phyloP scores from a whole-genome alignment of 2,329 filamentous ascomycete species.

The Exophiala phaeomuriformis region DNA sequence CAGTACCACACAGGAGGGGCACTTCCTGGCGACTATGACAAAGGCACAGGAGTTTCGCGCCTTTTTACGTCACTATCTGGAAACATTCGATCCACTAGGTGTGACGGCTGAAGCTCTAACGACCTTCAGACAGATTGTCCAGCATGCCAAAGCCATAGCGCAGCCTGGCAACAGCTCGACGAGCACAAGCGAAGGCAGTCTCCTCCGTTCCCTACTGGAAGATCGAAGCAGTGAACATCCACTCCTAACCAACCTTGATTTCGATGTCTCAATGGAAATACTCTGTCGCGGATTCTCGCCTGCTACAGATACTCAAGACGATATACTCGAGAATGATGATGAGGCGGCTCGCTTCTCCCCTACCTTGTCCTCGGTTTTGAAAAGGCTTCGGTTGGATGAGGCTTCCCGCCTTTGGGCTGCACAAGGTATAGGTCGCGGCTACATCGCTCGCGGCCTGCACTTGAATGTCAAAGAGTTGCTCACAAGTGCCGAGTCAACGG shows the following conservation, averaged over 20 bases:
- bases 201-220: slow-evolving; percentile 71
- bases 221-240: slow-evolving; percentile 58
- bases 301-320: slow-evolving; percentile 51
- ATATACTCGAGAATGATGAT: slow-evolving; percentile 62
- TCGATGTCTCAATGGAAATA: slow-evolving; percentile 61
- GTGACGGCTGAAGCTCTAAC: slow-evolving; percentile 34
- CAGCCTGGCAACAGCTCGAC: slow-evolving; percentile 62
- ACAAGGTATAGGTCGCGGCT: slow-evolving; percentile 73
- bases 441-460: slow-evolving; percentile 61
- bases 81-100: slow-evolving; percentile 50
- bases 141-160: slow-evolving; percentile 60
- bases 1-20: slow-evolving; percentile 75
- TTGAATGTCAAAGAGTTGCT: slow-evolving; percentile 2
- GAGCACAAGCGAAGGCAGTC: slow-evolving; percentile 66
- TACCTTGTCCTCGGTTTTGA: slow-evolving; percentile 70
- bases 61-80: slow-evolving; percentile 69
- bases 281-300: slow-evolving; percentile 68
- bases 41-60: slow-evolving; percentile 68
- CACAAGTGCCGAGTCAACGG: neutral
- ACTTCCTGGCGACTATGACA: slow-evolving; percentile 67
- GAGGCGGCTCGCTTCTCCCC: slow-evolving; percentile 56
- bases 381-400: slow-evolving; percentile 54
- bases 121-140: slow-evolving; percentile 46
- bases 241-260: slow-evolving; percentile 63
- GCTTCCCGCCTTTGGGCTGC: slow-evolving; percentile 80